phyloP scores from a whole-genome alignment of 176 grass and related monocot species.

The Miscanthus lutarioriparius region DNA sequence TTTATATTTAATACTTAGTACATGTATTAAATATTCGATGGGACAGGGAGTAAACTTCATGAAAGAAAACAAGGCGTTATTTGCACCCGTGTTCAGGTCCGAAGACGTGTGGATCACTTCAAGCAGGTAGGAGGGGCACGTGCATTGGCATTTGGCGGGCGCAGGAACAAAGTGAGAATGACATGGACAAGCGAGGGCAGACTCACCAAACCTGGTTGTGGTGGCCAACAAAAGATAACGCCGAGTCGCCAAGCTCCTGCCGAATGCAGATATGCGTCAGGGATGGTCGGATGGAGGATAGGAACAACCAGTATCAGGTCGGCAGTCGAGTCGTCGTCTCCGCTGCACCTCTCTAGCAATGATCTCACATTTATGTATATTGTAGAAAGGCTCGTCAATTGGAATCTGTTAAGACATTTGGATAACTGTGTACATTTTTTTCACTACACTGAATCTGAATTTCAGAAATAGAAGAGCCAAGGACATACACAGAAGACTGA shows the following conservation, averaged over 20 bases:
- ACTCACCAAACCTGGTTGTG: not conserved
- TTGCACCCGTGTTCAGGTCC: not conserved
- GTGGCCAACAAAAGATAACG: conserved; percentile 22
- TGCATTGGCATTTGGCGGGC: conserved; percentile 4
- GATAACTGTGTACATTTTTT: not conserved
- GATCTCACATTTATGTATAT: not conserved
- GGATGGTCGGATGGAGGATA: not conserved
- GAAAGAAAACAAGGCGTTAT: too few species aligned
- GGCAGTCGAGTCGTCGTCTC: conserved; percentile 15
- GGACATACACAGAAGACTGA: not conserved
- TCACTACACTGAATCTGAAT: not conserved
- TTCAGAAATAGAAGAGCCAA: not conserved
- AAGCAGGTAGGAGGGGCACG: not conserved
- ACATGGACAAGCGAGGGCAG: conserved; percentile 4
- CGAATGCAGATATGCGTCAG: conserved; percentile 38
- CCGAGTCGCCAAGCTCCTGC: not conserved
- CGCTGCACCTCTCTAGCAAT: not conserved
- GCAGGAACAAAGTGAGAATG: not conserved
- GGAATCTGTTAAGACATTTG: not conserved
- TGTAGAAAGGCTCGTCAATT: not conserved
- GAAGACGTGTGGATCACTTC: not conserved
- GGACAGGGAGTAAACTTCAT: too few species aligned
- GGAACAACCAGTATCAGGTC: not conserved
- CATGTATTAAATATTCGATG: too few species aligned
- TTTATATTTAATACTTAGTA: too few species aligned